Base-by-base conservation (phyloP, 164 flowering plant genomes). In the Protea cynaroides region DNA sequence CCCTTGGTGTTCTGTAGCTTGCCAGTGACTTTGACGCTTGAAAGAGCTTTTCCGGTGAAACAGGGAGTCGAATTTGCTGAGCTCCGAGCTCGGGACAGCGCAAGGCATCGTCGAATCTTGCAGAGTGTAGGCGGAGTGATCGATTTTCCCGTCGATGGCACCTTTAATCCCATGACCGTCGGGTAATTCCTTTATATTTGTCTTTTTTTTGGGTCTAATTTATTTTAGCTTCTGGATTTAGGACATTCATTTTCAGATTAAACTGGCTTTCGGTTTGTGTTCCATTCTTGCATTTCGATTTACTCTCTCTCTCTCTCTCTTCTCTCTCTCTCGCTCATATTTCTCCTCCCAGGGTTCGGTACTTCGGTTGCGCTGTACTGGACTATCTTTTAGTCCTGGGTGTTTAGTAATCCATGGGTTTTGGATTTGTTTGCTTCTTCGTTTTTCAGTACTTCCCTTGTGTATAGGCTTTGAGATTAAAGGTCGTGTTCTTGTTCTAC, bases 61-160 rank as follows among this genome's bases (percentile, higher is more conserved):
- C 69, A 76, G 1, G 25, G 62, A 4, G 71, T 81, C 4, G 82
- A 64, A 60, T 52, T 91, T 79, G 72, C 61, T 67, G 77, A 77
- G 36, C 81, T 91, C 58, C 83, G 74, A 72, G 84, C 69, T 24
- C 68, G 84, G 44, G 97, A 95, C 72, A 65, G 72, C 50, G 74
- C 65, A 18, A 75, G 99, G 50, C 99, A 91, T 56, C 79, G 88
- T 2, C 75, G 99, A 43, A 54, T 84, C 37, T 74, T 89, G 82
- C 89, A 84, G 78, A 66, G 65, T 23, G 53, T 75, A 4, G 67
- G 34, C 56, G 92, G 90, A 0, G 84, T 94, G 17, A 87, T 88
- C 25, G 93, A 94, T 82, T 87, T 92, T 50, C 77, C 90, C 1
- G 92, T 92, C 51, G 53, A 73, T 8, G 98, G 98, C 29, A 79